These are phyloP conservation scores for Trichoderma gracile DNA, from an alignment of 2,329 filamentous ascomycete genomes.

Conservation along the genomic window DNA sequence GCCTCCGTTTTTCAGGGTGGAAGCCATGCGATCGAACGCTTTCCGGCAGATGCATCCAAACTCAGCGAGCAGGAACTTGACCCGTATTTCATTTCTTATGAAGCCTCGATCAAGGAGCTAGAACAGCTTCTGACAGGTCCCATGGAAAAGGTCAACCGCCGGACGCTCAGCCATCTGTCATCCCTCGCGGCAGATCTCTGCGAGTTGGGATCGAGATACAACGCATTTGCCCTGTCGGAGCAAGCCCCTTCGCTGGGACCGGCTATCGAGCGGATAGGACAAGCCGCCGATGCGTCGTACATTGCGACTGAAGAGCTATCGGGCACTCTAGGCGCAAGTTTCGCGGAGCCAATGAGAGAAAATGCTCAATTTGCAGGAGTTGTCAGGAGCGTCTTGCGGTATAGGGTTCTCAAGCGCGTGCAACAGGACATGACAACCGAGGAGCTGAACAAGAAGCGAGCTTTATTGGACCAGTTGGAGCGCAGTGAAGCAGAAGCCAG, in stretches of 20 bases:
- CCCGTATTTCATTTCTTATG: slow-evolving; percentile 93
- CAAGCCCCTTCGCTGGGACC: slow-evolving; percentile 83
- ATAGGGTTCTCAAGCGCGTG: slow-evolving; percentile 88
- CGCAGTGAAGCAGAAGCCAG: slow-evolving; percentile 89
- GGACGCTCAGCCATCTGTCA: slow-evolving; percentile 82
- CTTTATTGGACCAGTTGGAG: slow-evolving; percentile 84
- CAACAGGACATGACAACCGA: slow-evolving; percentile 98
- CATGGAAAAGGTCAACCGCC: slow-evolving; percentile 94
- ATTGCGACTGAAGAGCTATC: slow-evolving; percentile 93
- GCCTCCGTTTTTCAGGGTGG: slow-evolving; percentile 44
- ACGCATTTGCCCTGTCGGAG: slow-evolving; percentile 94
- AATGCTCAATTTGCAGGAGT: slow-evolving; percentile 96
- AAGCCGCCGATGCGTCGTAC: slow-evolving; percentile 94
- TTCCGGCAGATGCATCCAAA: slow-evolving; percentile 75
- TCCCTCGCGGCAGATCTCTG: slow-evolving; percentile 83
- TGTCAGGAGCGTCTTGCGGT: slow-evolving; percentile 83
- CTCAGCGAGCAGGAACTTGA: slow-evolving; percentile 89
- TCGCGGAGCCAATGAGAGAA: slow-evolving; percentile 97
- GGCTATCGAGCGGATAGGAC: slow-evolving; percentile 90
- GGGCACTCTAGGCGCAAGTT: slow-evolving; percentile 82
- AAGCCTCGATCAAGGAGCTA: slow-evolving; percentile 86
- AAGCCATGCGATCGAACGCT: slow-evolving; percentile 70
- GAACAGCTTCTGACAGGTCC: slow-evolving; percentile 86
- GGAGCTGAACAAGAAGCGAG: slow-evolving; percentile 83
- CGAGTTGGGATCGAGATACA: slow-evolving; percentile 93